These are phyloP conservation scores for Populus hybrid DNA, from an alignment of 441 rosid genomes.

Conservation along the genomic window DNA sequence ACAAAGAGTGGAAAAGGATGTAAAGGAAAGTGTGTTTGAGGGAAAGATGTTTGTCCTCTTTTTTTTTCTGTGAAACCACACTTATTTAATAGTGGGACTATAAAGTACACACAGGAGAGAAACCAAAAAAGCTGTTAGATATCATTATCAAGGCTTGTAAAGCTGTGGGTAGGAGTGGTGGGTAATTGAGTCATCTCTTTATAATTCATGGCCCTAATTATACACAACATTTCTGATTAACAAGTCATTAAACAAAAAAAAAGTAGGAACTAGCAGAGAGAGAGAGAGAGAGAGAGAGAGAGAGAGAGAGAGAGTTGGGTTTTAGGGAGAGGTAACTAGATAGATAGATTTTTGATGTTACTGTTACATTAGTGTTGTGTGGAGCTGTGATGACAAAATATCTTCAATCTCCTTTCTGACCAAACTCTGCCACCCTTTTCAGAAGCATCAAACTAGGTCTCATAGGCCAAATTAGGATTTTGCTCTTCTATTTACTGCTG, in stretches of 20 bases:
- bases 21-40: background rate
- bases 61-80: constrained; percentile 27
- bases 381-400: constrained; percentile 24
- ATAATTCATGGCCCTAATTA: constrained; percentile 30
- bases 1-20: constrained; percentile 9
- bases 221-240: constrained; percentile 25
- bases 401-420: constrained; percentile 25
- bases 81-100: constrained; percentile 20
- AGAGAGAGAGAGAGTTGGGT: background rate
- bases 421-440: constrained; percentile 29
- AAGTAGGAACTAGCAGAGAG: background rate
- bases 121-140: constrained; percentile 33
- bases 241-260: too few relatives aligned
- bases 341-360: constrained; percentile 3
- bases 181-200: constrained; percentile 27
- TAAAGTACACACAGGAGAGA: constrained; percentile 10
- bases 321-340: background rate
- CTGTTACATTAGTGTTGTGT: constrained; percentile 14
- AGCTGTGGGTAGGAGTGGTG: constrained; percentile 26
- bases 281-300: background rate
- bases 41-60: constrained; percentile 16
- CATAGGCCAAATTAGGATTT: constrained; percentile 9
- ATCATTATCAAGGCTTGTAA: constrained; percentile 41
- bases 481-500: background rate
- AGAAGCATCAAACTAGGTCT: constrained; percentile 26